phyloP scores from a whole-genome alignment of 1,139 yeast genomes.

The Petasospora fabianii region DNA sequence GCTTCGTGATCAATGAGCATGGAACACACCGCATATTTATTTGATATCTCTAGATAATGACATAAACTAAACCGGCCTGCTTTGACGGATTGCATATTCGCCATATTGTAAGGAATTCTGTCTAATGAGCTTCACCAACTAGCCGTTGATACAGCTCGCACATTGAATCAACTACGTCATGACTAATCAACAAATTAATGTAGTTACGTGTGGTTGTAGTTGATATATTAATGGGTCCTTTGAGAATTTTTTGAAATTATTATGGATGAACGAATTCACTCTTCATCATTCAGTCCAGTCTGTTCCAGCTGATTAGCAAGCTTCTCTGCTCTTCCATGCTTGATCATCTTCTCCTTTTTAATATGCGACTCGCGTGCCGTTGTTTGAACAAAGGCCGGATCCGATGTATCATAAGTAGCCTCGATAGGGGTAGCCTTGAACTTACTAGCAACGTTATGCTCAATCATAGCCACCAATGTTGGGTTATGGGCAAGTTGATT shows the following conservation, averaged over 20 bases:
- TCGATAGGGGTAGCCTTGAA: slow-evolving; percentile 3
- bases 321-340: slow-evolving; percentile 21
- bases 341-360: slow-evolving; percentile 23
- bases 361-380: slow-evolving; percentile 11
- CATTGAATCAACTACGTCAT: too few species aligned
- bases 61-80: too few species aligned
- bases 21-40: too few species aligned
- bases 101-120: too few species aligned
- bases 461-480: slow-evolving; percentile 41
- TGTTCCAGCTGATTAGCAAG: slow-evolving; percentile 19
- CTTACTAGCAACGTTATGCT: slow-evolving; percentile 29
- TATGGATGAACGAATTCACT: neutral
- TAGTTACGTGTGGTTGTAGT: too few species aligned
- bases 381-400: slow-evolving; percentile 12
- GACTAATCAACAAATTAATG: too few species aligned
- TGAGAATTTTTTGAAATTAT: neutral
- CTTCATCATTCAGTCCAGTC: slow-evolving; percentile 12
- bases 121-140: too few species aligned
- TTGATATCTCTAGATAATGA: too few species aligned
- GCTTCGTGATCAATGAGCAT: too few species aligned
- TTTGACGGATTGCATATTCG: too few species aligned
- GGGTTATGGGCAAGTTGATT: slow-evolving; percentile 55
- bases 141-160: too few species aligned
- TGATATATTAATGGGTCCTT: too few species aligned
- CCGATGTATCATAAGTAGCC: slow-evolving; percentile 8